Evolutionary conservation across 257 asterid species (phyloP).

Genomic region (Datura wrightii): DNA sequence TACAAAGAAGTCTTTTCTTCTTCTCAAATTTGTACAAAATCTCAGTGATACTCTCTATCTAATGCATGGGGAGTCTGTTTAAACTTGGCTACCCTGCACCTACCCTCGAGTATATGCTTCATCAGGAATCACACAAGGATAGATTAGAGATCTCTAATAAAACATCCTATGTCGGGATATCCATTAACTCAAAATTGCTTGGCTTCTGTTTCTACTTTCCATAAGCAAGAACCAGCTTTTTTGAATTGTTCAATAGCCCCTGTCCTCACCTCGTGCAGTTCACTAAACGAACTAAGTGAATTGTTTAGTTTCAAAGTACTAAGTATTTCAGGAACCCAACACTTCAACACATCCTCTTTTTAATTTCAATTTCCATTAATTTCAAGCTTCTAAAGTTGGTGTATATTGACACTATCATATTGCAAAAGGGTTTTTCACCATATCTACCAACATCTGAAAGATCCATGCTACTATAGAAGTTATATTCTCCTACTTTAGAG

Average conservation of each 20-base stretch:
- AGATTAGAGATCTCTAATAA: background rate
- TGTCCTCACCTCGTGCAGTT: background rate
- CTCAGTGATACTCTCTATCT: background rate
- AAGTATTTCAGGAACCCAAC: background rate
- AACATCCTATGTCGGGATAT: background rate
- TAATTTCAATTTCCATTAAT: background rate
- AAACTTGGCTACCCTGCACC: background rate
- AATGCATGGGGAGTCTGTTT: background rate
- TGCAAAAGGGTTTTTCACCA: constrained; percentile 15
- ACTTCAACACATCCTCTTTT: background rate
- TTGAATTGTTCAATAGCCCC: background rate
- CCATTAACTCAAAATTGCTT: background rate
- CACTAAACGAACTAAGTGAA: background rate
- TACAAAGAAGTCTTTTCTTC: background rate
- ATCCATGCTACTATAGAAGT: constrained; percentile 6
- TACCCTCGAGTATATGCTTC: background rate
- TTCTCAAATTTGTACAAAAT: background rate
- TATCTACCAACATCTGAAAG: constrained; percentile 20
- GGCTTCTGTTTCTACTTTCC: background rate
- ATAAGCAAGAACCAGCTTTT: background rate
- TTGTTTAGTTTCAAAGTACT: background rate
- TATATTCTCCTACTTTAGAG: background rate
- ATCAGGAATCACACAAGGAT: background rate
- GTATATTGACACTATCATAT: background rate
- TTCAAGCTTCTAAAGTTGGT: background rate